Evolutionary conservation across 345 rosid species (phyloP).

Genomic region (Salix purpurea): DNA sequence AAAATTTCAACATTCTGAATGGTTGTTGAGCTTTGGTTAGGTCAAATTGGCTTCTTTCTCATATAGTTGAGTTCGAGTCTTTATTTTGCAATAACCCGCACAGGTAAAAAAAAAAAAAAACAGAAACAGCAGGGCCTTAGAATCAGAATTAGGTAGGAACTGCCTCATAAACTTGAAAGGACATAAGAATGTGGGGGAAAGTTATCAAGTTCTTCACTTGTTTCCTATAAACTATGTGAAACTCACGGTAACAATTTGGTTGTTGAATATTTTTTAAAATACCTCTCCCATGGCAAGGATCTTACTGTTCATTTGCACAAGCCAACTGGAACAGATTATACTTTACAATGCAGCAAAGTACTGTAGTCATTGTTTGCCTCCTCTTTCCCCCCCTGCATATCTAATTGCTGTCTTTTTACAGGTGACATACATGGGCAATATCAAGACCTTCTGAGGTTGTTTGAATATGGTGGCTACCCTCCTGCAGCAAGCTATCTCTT

Average conservation of each 20-base stretch:
- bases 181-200: not conserved
- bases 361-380: not conserved
- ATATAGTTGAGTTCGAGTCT: not conserved
- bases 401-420: conserved; percentile 28
- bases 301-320: not conserved
- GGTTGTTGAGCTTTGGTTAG: not conserved
- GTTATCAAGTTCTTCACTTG: not conserved
- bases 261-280: not conserved
- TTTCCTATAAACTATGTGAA: not conserved
- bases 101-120: not conserved
- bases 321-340: not conserved
- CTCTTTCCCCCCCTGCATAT: not conserved
- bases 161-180: not conserved
- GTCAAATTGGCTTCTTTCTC: not conserved
- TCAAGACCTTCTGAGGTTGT: conserved; percentile 83
- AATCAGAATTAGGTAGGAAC: not conserved
- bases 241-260: not conserved
- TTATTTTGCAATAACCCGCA: not conserved
- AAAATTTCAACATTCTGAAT: not conserved
- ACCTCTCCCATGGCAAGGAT: not conserved
- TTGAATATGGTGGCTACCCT: conserved; percentile 87
- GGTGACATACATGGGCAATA: conserved; percentile 97
- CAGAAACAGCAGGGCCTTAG: no score
- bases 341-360: not conserved
- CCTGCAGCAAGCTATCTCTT: conserved; percentile 86